phyloP scores from a whole-genome alignment of 352 stramenopile species.

The Bremia lactucae region DNA sequence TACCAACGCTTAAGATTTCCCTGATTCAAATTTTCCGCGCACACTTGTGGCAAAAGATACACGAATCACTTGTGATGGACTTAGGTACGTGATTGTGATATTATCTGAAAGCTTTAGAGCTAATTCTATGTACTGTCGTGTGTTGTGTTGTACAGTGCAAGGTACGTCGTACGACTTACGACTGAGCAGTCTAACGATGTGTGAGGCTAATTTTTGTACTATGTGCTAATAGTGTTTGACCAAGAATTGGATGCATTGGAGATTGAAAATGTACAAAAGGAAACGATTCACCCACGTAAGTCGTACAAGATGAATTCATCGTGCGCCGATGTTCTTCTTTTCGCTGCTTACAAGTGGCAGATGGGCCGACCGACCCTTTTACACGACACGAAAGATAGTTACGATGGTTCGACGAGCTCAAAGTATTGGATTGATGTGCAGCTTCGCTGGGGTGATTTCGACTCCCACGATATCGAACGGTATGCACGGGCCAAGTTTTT shows the following conservation, averaged over 20 bases:
- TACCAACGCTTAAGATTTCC: slow-evolving; percentile 99
- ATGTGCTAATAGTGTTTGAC: slow-evolving; percentile 87
- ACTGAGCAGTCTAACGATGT: neutral
- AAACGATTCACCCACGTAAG: slow-evolving; percentile 99
- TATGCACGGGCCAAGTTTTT: slow-evolving; percentile 99
- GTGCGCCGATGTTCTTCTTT: slow-evolving; percentile 97
- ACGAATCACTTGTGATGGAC: slow-evolving; percentile 98
- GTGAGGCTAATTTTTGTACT: neutral
- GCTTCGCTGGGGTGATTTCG: slow-evolving; percentile 99
- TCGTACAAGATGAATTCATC: slow-evolving; percentile 99
- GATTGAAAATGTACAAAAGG: slow-evolving; percentile 99
- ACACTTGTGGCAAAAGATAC: slow-evolving; percentile 99
- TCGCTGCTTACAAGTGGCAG: slow-evolving; percentile 99
- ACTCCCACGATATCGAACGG: slow-evolving; percentile 99
- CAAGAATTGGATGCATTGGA: slow-evolving; percentile 98
- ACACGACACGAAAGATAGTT: slow-evolving; percentile 95
- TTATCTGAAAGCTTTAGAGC: neutral
- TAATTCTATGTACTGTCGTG: neutral
- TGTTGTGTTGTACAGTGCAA: slow-evolving; percentile 1
- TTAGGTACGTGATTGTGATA: slow-evolving; percentile 6
- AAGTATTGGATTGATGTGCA: slow-evolving; percentile 99
- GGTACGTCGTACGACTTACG: neutral
- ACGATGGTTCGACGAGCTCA: slow-evolving; percentile 90
- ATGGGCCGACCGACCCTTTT: slow-evolving; percentile 71
- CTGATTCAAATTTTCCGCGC: slow-evolving; percentile 95